These are phyloP conservation scores for Sherardia arvensis DNA, from an alignment of 257 asterid genomes.

Conservation along the genomic window DNA sequence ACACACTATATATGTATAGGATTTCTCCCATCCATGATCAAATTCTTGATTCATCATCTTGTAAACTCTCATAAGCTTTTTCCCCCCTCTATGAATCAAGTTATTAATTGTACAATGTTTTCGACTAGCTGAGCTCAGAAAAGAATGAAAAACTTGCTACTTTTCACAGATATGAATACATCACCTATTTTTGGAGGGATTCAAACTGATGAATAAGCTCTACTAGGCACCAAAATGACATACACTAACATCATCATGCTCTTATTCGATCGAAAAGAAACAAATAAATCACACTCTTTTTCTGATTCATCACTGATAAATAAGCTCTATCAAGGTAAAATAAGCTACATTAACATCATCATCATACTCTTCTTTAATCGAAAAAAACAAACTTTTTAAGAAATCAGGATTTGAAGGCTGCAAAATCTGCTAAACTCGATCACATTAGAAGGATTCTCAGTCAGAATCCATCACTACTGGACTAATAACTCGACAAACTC, in stretches of 20 bases:
- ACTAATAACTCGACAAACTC: too few relatives aligned
- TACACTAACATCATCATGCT: neutral
- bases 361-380: too few relatives aligned
- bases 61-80: neutral
- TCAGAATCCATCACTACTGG: neutral
- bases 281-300: too few relatives aligned
- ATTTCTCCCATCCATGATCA: neutral
- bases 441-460: too few relatives aligned
- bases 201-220: neutral
- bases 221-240: too few relatives aligned
- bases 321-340: neutral
- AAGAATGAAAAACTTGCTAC: neutral
- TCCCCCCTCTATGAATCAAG: neutral
- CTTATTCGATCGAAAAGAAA: too few relatives aligned
- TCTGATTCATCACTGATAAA: too few relatives aligned
- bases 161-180: neutral
- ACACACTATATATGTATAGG: neutral
- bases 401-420: neutral
- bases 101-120: neutral
- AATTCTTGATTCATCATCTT: neutral
- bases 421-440: neutral
- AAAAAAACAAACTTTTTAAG: too few relatives aligned
- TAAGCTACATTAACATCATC: neutral
- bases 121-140: neutral
- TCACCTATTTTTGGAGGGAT: neutral